Evolutionary conservation across 2,329 filamentous ascomycete genomes (phyloP), one percentile per base, ranked within the genome.

Genomic region (Grosmannia huntii): DNA sequence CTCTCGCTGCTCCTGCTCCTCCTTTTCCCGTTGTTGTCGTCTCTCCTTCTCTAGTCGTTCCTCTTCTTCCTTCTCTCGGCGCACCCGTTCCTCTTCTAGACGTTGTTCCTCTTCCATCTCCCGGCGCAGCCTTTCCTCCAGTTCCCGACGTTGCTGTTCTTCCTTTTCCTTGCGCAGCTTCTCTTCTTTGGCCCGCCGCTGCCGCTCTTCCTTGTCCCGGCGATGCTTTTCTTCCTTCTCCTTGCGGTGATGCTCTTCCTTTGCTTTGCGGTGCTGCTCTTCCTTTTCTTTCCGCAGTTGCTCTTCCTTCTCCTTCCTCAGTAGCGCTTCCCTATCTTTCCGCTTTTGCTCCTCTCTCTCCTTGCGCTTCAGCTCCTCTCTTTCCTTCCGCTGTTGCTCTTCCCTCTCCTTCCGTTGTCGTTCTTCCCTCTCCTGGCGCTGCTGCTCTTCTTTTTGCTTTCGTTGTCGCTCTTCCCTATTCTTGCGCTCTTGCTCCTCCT

Each of bases 401-500:
- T 60, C 28, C 16, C 38, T 6, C 41, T 50, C 16, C 23, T 25
- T 53, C 28, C 27, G 38, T n/a, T 49, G 14, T n/a, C 44, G 16
- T 23, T 50, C 10, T 84, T 62, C 87, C 83, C 65, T 87, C 84
- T 59, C 83, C 74, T 55, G 70, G 68, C 27, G 67, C 58, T 55
- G 61, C 70, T 63, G 63, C 68, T 65, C 51, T 33, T 49, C 25
- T 19, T 19, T 38, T 25, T 28, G 49, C 25, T 33, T 33, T 33
- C 41, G 49, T n/a, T n/a, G 12, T 28, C 19, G 21, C 14, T 51
- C 49, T 10, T 51, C 49, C 27, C 31, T 51, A 5, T 31, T 16
- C 16, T 25, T 65, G 54, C 27, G 49, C 14, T 19, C 6, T 31
- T 19, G 14, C 14, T 51, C 49, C 12, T 25, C 10, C 44, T 48